Base-by-base conservation (phyloP, 805 yeast species). In the Kazachstania africana region DNA sequence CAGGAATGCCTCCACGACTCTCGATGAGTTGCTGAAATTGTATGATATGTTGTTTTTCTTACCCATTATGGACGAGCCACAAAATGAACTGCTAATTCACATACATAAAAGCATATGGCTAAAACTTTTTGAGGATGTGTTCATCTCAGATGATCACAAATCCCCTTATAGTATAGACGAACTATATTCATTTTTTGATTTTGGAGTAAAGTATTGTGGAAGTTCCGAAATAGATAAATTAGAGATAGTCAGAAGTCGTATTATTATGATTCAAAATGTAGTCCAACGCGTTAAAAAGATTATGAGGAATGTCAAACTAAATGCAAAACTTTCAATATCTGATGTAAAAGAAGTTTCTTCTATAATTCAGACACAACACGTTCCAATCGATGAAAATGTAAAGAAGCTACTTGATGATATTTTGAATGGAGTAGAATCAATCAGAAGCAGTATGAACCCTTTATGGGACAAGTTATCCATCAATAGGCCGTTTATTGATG, bases 301-400 rank as follows among this genome's bases (percentile, higher is more conserved):
- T 12, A 36, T 38, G 5, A 42, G 32, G 17, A 34, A 29, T 20
- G 41, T 37, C 16, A 36, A 29, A n/a, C 29, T 31, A 5, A 35
- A 32, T 17, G 24, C 16, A 4, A 40, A 33, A 19, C 28, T 46
- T n/a, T 12, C 38, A 1, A 17, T 43, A 3, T 28, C 29, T 12
- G 43, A 36, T 12, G 24, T 50, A 4, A 24, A 34, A 13, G 20
- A 36, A 10, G 22, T 44, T 8, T 6, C 36, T 12, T 14, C 22
- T 8, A 24, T 10, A 4, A 30, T 37, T 6, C 26, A 38, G 6
- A 26, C 34, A 6, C 34, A 45, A n/a, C 40, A 34, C 6, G 35
- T 45, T 12, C 59, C 58, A 10, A 33, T 52, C 15, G 41, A 44
- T 19, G 15, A 33, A 1, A 37, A 34, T 9, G 28, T 47, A 8